Conservation (phyloP, 768 basidiomycete genomes). For the Psilocybe sp. region DNA sequence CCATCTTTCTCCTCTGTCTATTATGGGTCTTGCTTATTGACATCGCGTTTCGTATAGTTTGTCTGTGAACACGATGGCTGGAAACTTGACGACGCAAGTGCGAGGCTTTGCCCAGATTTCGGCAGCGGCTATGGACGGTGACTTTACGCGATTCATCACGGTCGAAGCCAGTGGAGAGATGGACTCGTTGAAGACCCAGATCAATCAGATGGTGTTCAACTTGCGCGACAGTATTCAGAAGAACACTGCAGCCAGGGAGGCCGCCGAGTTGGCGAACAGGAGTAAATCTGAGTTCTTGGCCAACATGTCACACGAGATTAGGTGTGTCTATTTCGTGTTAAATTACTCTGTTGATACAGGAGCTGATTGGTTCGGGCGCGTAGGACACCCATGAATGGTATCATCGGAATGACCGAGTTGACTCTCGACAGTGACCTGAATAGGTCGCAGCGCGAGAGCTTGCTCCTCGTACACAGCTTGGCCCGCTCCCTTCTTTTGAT, state of each 20-base stretch:
- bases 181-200: conserved; percentile 98
- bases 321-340: conserved; percentile 48
- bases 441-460: conserved; percentile 89
- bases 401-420: conserved; percentile 99
- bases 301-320: conserved; percentile 96
- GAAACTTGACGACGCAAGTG: conserved; percentile 95
- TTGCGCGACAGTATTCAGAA: conserved; percentile 96
- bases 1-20: conserved; percentile 15
- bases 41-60: conserved; percentile 47
- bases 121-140: conserved; percentile 97
- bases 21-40: background rate
- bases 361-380: background rate
- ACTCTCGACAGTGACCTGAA: conserved; percentile 96
- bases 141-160: conserved; percentile 98
- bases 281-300: conserved; percentile 98
- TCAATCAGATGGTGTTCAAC: conserved; percentile 99
- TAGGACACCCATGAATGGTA: conserved; percentile 99
- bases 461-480: conserved; percentile 92
- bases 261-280: conserved; percentile 96
- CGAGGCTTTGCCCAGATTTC: conserved; percentile 99
- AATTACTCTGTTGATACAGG: background rate
- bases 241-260: conserved; percentile 96
- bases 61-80: conserved; percentile 98
- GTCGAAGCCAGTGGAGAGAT: conserved; percentile 98
- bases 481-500: conserved; percentile 91